phyloP scores from a whole-genome alignment of 2,329 filamentous ascomycete species.

The Pseudophaeomoniella oleicola region DNA sequence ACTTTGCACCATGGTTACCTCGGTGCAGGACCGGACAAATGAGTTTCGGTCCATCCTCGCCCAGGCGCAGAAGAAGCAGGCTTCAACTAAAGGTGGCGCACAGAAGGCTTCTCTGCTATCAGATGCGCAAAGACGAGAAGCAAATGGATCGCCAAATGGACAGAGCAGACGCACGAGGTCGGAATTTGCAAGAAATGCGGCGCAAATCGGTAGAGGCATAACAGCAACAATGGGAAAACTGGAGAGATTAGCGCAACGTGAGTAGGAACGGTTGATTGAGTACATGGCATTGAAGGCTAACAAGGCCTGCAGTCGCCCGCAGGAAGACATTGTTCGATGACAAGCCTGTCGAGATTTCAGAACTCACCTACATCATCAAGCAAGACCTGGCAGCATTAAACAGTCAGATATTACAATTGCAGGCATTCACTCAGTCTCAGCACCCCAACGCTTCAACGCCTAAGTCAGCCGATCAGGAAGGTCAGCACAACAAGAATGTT shows the following conservation, averaged over 20 bases:
- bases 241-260: constrained; percentile 76
- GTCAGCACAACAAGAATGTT: constrained; percentile 93
- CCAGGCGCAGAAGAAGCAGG: constrained; percentile 69
- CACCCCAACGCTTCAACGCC: constrained; percentile 44
- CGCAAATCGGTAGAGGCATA: constrained; percentile 84
- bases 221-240: constrained; percentile 87
- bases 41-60: constrained; percentile 88
- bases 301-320: constrained; percentile 54
- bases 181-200: constrained; percentile 84
- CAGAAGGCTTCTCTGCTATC: constrained; percentile 70
- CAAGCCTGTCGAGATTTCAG: constrained; percentile 88
- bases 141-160: constrained; percentile 40
- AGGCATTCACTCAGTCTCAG: constrained; percentile 60
- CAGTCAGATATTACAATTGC: constrained; percentile 73
- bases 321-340: constrained; percentile 96
- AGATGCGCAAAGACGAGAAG: constrained; percentile 46
- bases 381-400: constrained; percentile 81
- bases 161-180: constrained; percentile 47
- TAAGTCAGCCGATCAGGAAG: constrained; percentile 53
- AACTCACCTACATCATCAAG: constrained; percentile 95
- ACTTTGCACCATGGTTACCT: constrained; percentile 43
- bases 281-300: constrained; percentile 2
- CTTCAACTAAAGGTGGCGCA: constrained; percentile 59
- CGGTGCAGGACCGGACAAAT: constrained; percentile 89
- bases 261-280: constrained; percentile 19